These are phyloP conservation scores for Botrytis elliptica DNA, from an alignment of 2,329 filamentous ascomycete species.

Conservation along the genomic window DNA sequence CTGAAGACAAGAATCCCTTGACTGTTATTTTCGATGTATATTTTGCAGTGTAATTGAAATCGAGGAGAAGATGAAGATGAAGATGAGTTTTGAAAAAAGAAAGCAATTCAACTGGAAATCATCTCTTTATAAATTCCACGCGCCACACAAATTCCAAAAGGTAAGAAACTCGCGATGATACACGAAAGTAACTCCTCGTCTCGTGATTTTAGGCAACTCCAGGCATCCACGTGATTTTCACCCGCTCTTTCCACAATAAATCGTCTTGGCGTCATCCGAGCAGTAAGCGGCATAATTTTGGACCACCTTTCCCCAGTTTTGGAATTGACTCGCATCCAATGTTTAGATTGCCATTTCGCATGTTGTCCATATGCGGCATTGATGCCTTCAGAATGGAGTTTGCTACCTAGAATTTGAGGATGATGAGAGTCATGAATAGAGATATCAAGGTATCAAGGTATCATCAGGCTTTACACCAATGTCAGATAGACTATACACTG, in stretches of 20 bases:
- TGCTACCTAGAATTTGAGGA: not conserved
- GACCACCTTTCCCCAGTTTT: not conserved
- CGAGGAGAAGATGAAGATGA: not conserved
- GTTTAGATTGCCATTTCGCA: too few species aligned
- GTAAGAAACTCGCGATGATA: not conserved
- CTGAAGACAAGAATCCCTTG: not conserved
- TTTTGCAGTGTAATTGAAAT: not conserved
- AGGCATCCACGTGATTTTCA: slow-evolving; percentile 7
- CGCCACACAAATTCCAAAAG: not conserved
- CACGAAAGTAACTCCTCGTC: slow-evolving; percentile 7
- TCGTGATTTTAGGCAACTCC: slow-evolving; percentile 11
- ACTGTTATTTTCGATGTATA: not conserved
- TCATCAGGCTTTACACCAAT: not conserved
- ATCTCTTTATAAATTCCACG: not conserved
- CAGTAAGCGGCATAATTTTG: not conserved
- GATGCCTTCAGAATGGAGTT: not conserved
- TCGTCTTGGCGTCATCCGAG: not conserved
- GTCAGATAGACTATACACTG: not conserved
- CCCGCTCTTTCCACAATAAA: not conserved
- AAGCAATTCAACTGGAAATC: not conserved
- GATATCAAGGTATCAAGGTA: not conserved
- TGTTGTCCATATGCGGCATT: not conserved
- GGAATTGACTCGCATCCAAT: not conserved
- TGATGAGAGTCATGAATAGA: not conserved
- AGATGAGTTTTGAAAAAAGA: not conserved